A percentile compares a stretch with the other conserved stretches of the same genome.
Evolutionary conservation across 495 filamentous ascomycete species (phyloP).

Genomic region (Xylaria palmicola): DNA sequence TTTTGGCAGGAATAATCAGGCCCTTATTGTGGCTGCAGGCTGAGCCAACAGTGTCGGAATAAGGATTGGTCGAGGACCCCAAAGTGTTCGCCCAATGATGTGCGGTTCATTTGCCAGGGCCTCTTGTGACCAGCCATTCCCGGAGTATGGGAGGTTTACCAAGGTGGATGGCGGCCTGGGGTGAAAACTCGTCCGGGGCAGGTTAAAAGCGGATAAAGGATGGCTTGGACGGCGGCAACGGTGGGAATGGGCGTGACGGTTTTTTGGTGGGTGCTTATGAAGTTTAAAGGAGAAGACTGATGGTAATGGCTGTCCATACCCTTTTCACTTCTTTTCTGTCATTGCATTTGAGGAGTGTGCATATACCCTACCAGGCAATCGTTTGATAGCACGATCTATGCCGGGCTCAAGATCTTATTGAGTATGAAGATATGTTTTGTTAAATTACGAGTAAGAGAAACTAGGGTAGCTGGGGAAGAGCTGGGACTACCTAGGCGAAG

Average conservation of each 20-base stretch:
- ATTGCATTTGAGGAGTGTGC: slow-evolving; percentile 16
- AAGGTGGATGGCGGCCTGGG: not conserved
- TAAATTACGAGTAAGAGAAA: not conserved
- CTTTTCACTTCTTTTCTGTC: slow-evolving; percentile 9
- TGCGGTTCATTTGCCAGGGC: slow-evolving; percentile 4
- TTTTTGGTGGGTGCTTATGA: not conserved
- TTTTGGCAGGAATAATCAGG: slow-evolving; percentile 3
- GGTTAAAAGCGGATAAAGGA: slow-evolving; percentile 18
- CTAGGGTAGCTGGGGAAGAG: not conserved
- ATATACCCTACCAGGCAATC: slow-evolving; percentile 16
- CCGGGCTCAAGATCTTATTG: not conserved
- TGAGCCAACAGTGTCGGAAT: slow-evolving; percentile 9
- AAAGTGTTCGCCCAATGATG: slow-evolving; percentile 8
- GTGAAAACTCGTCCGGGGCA: slow-evolving; percentile 2
- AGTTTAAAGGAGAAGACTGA: slow-evolving; percentile 2
- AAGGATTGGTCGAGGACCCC: not conserved
- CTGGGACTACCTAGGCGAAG: not conserved
- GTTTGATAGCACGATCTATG: slow-evolving; percentile 2
- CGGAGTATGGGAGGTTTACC: not conserved
- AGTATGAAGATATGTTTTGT: slow-evolving; percentile 3
- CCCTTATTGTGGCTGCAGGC: not conserved
- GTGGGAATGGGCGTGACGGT: slow-evolving; percentile 2
- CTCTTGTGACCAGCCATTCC: not conserved
- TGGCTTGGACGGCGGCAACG: not conserved
- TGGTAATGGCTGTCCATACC: slow-evolving; percentile 3